These are phyloP conservation scores for Patellifolia procumbens DNA, from an alignment of 179 eudicot genomes.

Conservation along the genomic window DNA sequence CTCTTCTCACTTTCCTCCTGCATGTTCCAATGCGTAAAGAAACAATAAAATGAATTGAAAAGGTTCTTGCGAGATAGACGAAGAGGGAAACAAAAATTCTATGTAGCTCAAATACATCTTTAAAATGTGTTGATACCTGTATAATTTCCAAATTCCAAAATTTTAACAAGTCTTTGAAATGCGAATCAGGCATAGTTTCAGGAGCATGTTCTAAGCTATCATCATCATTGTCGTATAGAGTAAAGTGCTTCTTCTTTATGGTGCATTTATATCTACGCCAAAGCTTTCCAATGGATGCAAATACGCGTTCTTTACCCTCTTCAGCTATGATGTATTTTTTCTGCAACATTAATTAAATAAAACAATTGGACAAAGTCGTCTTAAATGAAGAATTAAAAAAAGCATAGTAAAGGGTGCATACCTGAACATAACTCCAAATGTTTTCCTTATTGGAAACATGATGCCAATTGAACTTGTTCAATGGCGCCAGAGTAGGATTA, in stretches of 20 bases:
- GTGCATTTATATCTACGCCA: neutral
- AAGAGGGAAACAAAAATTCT: too few relatives aligned
- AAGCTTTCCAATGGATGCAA: neutral
- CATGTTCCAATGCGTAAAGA: too few relatives aligned
- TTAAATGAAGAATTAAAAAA: neutral
- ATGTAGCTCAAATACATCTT: too few relatives aligned
- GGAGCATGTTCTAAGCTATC: neutral
- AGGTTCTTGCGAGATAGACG: too few relatives aligned
- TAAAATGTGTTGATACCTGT: neutral
- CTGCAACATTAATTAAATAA: neutral
- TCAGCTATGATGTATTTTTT: neutral
- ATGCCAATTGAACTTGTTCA: conserved; percentile 4
- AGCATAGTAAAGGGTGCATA: neutral
- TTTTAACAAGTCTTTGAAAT: neutral
- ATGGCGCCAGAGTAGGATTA: neutral
- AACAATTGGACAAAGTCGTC: too few relatives aligned
- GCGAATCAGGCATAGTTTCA: neutral
- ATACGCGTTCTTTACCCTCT: neutral
- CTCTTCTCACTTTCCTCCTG: too few relatives aligned
- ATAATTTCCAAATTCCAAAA: neutral
- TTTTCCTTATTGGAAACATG: neutral
- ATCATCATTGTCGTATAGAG: neutral
- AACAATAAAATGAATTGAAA: too few relatives aligned
- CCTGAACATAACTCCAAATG: conserved; percentile 7
- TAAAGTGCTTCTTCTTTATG: neutral